Conservation (phyloP, 2,329 filamentous ascomycete species). For the Cladorrhinum sp. region DNA sequence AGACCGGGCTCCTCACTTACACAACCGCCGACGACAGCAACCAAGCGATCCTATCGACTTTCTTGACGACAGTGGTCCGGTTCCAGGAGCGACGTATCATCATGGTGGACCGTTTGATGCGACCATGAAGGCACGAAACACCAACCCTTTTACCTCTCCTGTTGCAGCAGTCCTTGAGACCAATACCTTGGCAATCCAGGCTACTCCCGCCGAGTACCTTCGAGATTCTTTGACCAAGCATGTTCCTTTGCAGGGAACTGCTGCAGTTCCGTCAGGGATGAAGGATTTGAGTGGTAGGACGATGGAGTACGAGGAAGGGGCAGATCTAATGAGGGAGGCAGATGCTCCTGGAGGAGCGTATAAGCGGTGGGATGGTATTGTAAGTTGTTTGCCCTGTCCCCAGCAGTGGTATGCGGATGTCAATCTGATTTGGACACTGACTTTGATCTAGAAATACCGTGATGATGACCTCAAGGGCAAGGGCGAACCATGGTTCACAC, state of each 20-base stretch:
- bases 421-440: slow-evolving; percentile 17
- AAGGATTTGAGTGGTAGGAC: slow-evolving; percentile 64
- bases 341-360: slow-evolving; percentile 71
- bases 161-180: slow-evolving; percentile 71
- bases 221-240: slow-evolving; percentile 69
- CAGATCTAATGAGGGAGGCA: slow-evolving; percentile 75
- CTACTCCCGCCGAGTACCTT: slow-evolving; percentile 77
- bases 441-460: slow-evolving; percentile 57
- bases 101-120: slow-evolving; percentile 91
- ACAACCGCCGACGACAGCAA: slow-evolving; percentile 62
- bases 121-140: slow-evolving; percentile 71
- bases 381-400: slow-evolving; percentile 42
- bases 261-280: slow-evolving; percentile 70
- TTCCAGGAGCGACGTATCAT: slow-evolving; percentile 68
- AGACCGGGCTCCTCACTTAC: slow-evolving; percentile 64
- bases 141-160: slow-evolving; percentile 60
- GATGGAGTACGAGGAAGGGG: slow-evolving; percentile 81
- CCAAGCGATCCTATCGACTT: slow-evolving; percentile 77
- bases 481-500: slow-evolving; percentile 70
- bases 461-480: slow-evolving; percentile 80
- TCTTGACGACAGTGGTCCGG: slow-evolving; percentile 58
- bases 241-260: slow-evolving; percentile 77
- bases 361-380: slow-evolving; percentile 69
- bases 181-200: slow-evolving; percentile 73
- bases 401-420: neutral